phyloP scores from a whole-genome alignment of 1,284 basidiomycete species.

The Ganoderma lingzhi region DNA sequence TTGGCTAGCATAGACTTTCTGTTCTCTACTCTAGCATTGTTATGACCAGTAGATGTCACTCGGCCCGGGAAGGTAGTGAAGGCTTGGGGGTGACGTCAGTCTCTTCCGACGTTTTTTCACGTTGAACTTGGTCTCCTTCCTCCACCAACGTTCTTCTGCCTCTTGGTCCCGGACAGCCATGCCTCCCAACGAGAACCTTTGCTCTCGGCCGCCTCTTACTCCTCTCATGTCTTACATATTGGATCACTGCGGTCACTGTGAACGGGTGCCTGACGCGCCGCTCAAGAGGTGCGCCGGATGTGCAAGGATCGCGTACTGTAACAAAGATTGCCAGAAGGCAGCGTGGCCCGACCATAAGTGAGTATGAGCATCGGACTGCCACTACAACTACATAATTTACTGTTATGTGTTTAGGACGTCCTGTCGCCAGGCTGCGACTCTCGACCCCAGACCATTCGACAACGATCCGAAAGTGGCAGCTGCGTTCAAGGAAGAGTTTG shows the following conservation, averaged over 20 bases:
- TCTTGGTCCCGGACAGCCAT: background rate
- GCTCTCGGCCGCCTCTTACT: background rate
- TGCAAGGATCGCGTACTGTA: background rate
- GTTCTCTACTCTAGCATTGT: background rate
- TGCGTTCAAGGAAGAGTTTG: background rate
- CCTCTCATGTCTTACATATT: background rate
- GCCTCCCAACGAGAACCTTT: background rate
- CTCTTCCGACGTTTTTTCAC: background rate
- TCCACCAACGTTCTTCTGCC: too few species aligned
- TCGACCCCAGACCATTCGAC: background rate
- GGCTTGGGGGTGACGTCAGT: too few species aligned
- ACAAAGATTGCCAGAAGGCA: conserved; percentile 8
- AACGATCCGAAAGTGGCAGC: background rate
- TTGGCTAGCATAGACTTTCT: background rate
- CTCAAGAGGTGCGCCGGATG: conserved; percentile 4
- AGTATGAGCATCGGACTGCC: background rate
- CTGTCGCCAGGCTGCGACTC: background rate
- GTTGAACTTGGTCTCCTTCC: background rate
- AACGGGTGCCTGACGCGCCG: background rate
- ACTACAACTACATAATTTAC: background rate
- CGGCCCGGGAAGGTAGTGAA: too few species aligned
- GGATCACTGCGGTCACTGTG: too few species aligned
- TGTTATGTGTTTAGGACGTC: background rate
- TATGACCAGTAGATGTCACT: background rate
- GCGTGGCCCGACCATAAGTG: background rate